A percentile compares a stretch with the other conserved stretches of the same genome.
Evolutionary conservation across 1,284 basidiomycete genomes (phyloP).

Genomic region (Microbotryomycetes sp.): DNA sequence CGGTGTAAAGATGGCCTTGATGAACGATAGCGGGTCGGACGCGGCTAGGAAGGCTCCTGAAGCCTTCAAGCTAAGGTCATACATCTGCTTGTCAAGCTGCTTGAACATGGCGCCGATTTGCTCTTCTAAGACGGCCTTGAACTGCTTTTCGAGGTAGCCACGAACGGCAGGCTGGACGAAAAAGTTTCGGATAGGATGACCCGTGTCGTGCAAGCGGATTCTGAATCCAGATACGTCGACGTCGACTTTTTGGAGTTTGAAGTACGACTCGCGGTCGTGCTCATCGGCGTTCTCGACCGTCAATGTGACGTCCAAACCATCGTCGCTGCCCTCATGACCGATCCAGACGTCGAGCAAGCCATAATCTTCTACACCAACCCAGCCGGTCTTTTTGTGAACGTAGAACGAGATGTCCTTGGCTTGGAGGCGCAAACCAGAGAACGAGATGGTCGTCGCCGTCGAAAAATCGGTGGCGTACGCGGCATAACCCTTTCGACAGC

Average conservation of each 20-base stretch:
- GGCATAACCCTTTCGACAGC: slow-evolving; percentile 18
- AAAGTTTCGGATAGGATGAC: slow-evolving; percentile 37
- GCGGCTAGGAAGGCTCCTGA: slow-evolving; percentile 45
- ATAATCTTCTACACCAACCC: slow-evolving; percentile 41
- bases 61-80: slow-evolving; percentile 43
- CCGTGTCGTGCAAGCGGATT: slow-evolving; percentile 31
- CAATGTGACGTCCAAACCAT: slow-evolving; percentile 44
- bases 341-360: slow-evolving; percentile 46
- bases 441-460: slow-evolving; percentile 17
- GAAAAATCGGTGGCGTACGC: slow-evolving; percentile 20
- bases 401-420: slow-evolving; percentile 47
- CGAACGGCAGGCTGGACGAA: slow-evolving; percentile 34
- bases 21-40: slow-evolving; percentile 42
- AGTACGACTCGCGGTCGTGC: slow-evolving; percentile 46
- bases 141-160: slow-evolving; percentile 33
- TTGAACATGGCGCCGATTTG: slow-evolving; percentile 21
- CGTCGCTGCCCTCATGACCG: slow-evolving; percentile 39
- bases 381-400: slow-evolving; percentile 35
- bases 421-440: slow-evolving; percentile 30
- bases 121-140: slow-evolving; percentile 26
- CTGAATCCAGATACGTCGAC: slow-evolving; percentile 42
- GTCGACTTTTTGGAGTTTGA: slow-evolving; percentile 45
- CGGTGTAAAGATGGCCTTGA: slow-evolving; percentile 44
- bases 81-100: slow-evolving; percentile 32
- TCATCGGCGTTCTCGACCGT: slow-evolving; percentile 43